A percentile compares a stretch with the other conserved stretches of the same genome.
Evolutionary conservation across 2,329 filamentous ascomycete genomes (phyloP).

Genomic region (Colletotrichum sansevieriae): DNA sequence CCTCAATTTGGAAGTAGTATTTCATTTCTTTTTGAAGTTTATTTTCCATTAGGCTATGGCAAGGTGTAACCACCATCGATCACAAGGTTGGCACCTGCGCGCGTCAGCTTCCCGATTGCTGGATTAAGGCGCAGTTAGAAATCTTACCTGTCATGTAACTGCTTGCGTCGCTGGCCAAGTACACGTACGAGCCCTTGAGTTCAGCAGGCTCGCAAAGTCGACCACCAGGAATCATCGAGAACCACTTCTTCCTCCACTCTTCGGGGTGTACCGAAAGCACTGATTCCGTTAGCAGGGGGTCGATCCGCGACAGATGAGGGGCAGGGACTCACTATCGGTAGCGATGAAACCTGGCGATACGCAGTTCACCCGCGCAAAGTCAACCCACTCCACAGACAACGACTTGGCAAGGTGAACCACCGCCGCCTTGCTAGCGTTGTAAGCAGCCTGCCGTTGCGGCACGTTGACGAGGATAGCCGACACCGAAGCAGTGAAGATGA

Average conservation of each 20-base stretch:
- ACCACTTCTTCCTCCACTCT: conserved; percentile 64
- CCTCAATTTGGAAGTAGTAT: background rate
- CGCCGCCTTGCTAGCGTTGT: conserved; percentile 82
- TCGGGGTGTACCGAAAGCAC: conserved; percentile 57
- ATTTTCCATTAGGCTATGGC: conserved; percentile 54
- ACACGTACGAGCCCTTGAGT: conserved; percentile 70
- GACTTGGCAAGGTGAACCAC: conserved; percentile 79
- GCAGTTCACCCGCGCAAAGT: conserved; percentile 59
- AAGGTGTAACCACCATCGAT: conserved; percentile 70
- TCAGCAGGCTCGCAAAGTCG: conserved; percentile 40
- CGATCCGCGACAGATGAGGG: conserved; percentile 66
- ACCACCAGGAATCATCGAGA: conserved; percentile 35
- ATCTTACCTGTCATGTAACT: conserved; percentile 55
- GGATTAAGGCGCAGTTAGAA: conserved; percentile 22
- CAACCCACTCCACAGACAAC: conserved; percentile 80
- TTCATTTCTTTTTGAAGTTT: background rate
- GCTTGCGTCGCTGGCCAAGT: conserved; percentile 54
- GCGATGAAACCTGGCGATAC: conserved; percentile 40
- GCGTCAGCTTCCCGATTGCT: background rate
- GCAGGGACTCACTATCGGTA: conserved; percentile 26
- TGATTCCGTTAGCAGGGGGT: conserved; percentile 62
- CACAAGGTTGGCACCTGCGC: conserved; percentile 56
- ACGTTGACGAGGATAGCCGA: conserved; percentile 57
- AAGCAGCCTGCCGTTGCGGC: conserved; percentile 62
- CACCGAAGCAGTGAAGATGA: conserved; percentile 57